phyloP scores from a whole-genome alignment of 768 basidiomycete species.

The Auricularia auricula-judae region DNA sequence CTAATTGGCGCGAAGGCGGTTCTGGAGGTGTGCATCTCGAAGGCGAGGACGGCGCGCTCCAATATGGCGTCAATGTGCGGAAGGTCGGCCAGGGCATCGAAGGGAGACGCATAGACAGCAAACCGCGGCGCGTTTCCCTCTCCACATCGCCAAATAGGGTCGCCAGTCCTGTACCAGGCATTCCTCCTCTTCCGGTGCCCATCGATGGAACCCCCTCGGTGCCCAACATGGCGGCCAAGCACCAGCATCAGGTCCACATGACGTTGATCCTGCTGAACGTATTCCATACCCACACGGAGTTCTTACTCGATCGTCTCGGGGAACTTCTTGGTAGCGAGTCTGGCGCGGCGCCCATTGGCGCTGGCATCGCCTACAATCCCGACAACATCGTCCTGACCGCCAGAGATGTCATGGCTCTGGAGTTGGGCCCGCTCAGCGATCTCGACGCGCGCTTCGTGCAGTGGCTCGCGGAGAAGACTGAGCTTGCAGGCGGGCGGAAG shows the following conservation, averaged over 20 bases:
- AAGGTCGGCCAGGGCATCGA: conserved; percentile 64
- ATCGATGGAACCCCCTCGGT: background rate
- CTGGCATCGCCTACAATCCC: conserved; percentile 16
- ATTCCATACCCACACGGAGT: conserved; percentile 51
- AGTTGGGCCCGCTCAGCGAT: conserved; percentile 62
- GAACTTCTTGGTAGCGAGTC: conserved; percentile 14
- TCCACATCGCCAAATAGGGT: background rate
- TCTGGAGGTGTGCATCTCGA: conserved; percentile 41
- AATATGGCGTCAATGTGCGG: conserved; percentile 34
- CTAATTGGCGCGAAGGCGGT: conserved; percentile 26
- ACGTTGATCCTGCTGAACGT: conserved; percentile 55
- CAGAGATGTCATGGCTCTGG: conserved; percentile 54
- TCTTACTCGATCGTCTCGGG: conserved; percentile 39
- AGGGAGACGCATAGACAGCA: conserved; percentile 30
- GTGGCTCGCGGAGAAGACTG: conserved; percentile 62
- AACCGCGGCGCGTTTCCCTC: background rate
- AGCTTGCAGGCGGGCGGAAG: conserved; percentile 21
- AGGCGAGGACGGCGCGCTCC: conserved; percentile 51
- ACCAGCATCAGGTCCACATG: conserved; percentile 25
- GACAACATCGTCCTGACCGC: conserved; percentile 38
- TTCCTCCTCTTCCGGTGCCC: background rate
- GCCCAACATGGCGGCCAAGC: conserved; percentile 24
- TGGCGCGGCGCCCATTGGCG: background rate
- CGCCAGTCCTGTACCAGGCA: background rate
- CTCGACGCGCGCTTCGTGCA: conserved; percentile 66